Percentiles rank a stretch among this genome's conserved stretches.
Conservation (phyloP, 371 early-diverging fungal species). For the Batrachochytrium dendrobatidis region DNA sequence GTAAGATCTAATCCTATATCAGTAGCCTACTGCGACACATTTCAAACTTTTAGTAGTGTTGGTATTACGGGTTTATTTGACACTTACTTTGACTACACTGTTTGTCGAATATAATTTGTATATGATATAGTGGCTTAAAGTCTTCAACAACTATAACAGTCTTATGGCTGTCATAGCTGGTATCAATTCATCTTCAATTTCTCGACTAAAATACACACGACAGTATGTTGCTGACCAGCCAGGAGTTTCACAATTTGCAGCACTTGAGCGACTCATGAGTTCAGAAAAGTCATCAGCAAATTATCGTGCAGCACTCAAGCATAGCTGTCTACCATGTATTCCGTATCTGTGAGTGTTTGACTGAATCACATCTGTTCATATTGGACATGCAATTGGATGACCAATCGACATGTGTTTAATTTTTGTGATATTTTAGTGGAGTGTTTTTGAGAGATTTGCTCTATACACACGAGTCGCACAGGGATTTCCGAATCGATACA, state of each 20-base stretch:
- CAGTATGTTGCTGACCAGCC: slow-evolving; percentile 10
- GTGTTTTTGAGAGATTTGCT: slow-evolving; percentile 36
- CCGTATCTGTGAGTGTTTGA: slow-evolving; percentile 33
- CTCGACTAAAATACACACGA: slow-evolving; percentile 30
- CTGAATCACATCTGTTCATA: neutral
- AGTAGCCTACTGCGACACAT: too few species aligned
- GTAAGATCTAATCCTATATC: too few species aligned
- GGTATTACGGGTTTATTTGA: neutral
- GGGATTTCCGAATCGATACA: slow-evolving; percentile 28
- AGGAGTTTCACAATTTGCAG: neutral
- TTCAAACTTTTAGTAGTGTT: too few species aligned
- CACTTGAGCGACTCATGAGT: slow-evolving; percentile 35
- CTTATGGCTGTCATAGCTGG: slow-evolving; percentile 37
- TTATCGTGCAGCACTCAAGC: slow-evolving; percentile 28
- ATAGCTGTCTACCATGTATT: slow-evolving; percentile 33
- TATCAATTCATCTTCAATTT: slow-evolving; percentile 26
- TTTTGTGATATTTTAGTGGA: slow-evolving; percentile 23
- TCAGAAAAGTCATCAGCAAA: slow-evolving; percentile 29
- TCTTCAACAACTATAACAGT: slow-evolving; percentile 35
- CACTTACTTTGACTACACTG: slow-evolving; percentile 4
- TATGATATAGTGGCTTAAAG: slow-evolving; percentile 19
- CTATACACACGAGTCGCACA: slow-evolving; percentile 38
- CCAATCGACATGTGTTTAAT: neutral
- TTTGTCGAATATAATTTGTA: neutral
- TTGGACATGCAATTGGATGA: neutral